Conservation (phyloP, 1,284 basidiomycete genomes). For the Pseudozyma hubeiensis region DNA sequence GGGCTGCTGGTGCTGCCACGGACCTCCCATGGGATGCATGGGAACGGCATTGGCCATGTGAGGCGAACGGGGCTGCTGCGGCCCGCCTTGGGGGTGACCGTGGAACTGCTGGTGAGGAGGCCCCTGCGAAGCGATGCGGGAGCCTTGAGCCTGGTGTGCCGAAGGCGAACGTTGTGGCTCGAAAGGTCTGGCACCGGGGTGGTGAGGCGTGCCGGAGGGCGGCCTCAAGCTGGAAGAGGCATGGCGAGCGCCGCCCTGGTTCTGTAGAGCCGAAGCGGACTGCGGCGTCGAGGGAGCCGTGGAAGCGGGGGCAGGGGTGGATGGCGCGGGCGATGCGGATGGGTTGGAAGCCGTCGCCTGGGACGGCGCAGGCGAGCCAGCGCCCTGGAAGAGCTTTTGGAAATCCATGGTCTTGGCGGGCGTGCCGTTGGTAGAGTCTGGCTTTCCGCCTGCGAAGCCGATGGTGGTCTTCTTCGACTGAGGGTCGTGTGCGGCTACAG, state of each 20-base stretch:
- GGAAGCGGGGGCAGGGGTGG: constrained; percentile 39
- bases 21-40: constrained; percentile 57
- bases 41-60: constrained; percentile 54
- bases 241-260: constrained; percentile 34
- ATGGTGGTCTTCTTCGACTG: constrained; percentile 64
- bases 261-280: constrained; percentile 19
- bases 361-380: constrained; percentile 43
- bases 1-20: constrained; percentile 56
- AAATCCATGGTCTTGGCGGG: constrained; percentile 59
- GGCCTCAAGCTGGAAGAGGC: constrained; percentile 53
- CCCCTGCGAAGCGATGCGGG: constrained; percentile 38
- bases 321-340: constrained; percentile 36
- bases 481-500: constrained; percentile 59
- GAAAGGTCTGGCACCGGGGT: constrained; percentile 49
- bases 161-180: constrained; percentile 59
- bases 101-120: constrained; percentile 50
- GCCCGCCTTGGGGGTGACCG: constrained; percentile 42
- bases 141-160: constrained; percentile 36
- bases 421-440: constrained; percentile 72
- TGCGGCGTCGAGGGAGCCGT: constrained; percentile 38
- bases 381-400: constrained; percentile 67
- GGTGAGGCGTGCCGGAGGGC: constrained; percentile 44
- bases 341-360: constrained; percentile 36
- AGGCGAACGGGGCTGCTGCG: constrained; percentile 60
- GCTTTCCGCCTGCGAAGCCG: constrained; percentile 65